Evolutionary conservation across 306 rosid genomes (phyloP).

Genomic region (Vachellia pachyceras): DNA sequence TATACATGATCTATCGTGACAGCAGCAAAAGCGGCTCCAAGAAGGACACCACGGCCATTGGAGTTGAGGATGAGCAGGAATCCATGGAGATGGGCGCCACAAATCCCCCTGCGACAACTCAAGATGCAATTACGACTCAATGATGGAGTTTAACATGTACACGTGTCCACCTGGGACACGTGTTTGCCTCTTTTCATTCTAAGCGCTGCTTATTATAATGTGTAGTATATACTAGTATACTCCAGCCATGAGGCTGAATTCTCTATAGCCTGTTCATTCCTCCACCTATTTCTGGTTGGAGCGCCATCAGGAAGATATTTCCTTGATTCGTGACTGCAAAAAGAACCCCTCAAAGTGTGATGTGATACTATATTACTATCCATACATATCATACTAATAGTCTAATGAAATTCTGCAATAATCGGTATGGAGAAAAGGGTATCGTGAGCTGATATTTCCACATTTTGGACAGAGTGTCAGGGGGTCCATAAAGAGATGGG

Average conservation of each 20-base stretch:
- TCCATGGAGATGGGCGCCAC: constrained; percentile 64
- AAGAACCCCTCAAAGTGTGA: neutral
- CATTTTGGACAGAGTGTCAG: neutral
- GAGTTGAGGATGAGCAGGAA: constrained; percentile 38
- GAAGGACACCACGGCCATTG: constrained; percentile 26
- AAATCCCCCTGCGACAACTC: constrained; percentile 32
- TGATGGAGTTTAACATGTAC: constrained; percentile 33
- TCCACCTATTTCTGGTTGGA: neutral
- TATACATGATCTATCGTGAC: constrained; percentile 73
- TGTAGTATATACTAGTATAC: no score
- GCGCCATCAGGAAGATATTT: neutral
- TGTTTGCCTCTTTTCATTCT: neutral
- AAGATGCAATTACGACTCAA: constrained; percentile 31
- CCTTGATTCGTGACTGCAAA: neutral
- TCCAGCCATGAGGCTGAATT: no score
- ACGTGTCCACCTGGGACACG: neutral
- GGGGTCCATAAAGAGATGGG: neutral
- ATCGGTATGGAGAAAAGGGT: neutral
- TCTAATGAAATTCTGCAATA: neutral
- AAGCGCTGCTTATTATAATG: no score
- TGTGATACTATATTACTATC: no score
- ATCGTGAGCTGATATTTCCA: neutral
- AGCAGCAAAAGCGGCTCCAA: constrained; percentile 41
- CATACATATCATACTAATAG: neutral
- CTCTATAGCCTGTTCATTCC: neutral